phyloP scores from a whole-genome alignment of 495 filamentous ascomycete genomes.

The Sabuloglossum arenarium region DNA sequence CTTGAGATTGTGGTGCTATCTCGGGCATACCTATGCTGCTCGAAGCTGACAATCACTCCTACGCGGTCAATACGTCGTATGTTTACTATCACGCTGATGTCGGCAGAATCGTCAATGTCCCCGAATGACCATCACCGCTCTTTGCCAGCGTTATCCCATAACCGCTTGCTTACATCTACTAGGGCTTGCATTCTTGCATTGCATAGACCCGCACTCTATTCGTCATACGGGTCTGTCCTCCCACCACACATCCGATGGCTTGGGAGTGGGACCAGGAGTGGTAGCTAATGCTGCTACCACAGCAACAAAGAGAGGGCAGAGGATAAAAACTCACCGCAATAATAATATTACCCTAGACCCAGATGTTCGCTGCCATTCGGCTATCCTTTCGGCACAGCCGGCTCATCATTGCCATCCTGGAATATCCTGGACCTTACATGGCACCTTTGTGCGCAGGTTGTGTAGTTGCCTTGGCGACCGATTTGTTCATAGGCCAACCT shows the following conservation, averaged over 20 bases:
- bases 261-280: neutral
- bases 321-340: neutral
- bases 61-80: too few species aligned
- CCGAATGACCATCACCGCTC: neutral
- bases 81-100: neutral
- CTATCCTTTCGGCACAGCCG: neutral
- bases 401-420: neutral
- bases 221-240: neutral
- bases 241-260: neutral
- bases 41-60: too few species aligned
- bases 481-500: neutral
- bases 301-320: neutral
- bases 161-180: neutral
- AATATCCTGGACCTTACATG: neutral
- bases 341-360: neutral
- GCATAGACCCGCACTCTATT: neutral
- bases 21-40: too few species aligned
- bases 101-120: neutral
- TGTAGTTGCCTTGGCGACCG: neutral
- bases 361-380: neutral
- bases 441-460: neutral
- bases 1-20: neutral
- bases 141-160: neutral
- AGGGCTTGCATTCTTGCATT: conserved; percentile 1
- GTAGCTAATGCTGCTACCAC: neutral